These are phyloP conservation scores for Parsonsia alboflavescens DNA, from an alignment of 257 asterid species.

Conservation along the genomic window DNA sequence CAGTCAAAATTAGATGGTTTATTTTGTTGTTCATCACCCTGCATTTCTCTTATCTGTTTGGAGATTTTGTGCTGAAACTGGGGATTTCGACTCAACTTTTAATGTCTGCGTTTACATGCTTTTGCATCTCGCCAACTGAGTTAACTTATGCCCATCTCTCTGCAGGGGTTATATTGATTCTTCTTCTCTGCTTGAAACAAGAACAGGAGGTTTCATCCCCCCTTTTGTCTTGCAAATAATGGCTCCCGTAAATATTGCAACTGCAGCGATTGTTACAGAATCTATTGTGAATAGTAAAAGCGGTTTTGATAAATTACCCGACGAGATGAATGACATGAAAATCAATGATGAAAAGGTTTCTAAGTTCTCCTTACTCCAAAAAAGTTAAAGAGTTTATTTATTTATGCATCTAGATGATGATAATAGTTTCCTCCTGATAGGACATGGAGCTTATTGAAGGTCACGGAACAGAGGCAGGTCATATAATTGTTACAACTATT, in stretches of 20 bases:
- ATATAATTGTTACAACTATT: constrained; percentile 73
- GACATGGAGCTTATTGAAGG: constrained; percentile 79
- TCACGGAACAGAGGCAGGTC: constrained; percentile 79
- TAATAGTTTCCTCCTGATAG: constrained; percentile 19
- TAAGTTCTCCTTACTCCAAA: neutral
- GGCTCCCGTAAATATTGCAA: constrained; percentile 40
- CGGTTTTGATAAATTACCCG: constrained; percentile 46
- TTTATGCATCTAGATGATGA: too few relatives aligned
- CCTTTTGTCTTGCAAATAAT: constrained; percentile 14
- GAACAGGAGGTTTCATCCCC: constrained; percentile 13
- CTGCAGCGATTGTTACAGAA: constrained; percentile 38
- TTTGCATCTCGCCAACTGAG: neutral
- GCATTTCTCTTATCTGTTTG: neutral
- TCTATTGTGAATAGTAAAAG: constrained; percentile 25
- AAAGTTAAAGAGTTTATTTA: too few relatives aligned
- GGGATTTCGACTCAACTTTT: neutral
- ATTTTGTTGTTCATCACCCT: neutral
- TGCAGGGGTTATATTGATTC: neutral
- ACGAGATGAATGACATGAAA: constrained; percentile 57
- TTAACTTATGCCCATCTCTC: neutral
- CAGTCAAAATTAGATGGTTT: neutral
- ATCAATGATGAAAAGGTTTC: constrained; percentile 54
- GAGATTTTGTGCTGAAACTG: neutral
- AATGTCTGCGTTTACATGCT: neutral
- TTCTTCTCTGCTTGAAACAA: constrained; percentile 14